A percentile compares a stretch with the other conserved stretches of the same genome.
Evolutionary conservation across 352 stramenopile genomes (phyloP).

Genomic region (Achlya hypogyna): DNA sequence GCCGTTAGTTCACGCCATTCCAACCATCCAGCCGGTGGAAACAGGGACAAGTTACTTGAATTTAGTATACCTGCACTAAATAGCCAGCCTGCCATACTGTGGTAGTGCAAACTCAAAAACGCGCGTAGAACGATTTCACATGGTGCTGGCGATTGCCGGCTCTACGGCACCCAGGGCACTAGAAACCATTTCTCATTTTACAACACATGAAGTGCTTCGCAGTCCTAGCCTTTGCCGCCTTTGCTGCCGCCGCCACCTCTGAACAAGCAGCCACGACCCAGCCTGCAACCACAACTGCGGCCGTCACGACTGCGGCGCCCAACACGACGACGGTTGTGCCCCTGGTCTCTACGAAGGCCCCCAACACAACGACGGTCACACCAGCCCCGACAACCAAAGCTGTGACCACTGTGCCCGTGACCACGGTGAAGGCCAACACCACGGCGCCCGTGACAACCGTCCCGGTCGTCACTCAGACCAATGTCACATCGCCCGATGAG

Average conservation of each 20-base stretch:
- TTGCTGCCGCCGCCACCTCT: background rate
- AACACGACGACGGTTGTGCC: background rate
- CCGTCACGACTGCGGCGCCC: background rate
- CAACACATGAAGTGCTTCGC: slow-evolving; percentile 11
- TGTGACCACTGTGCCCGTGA: background rate
- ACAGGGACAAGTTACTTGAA: too few species aligned
- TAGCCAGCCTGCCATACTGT: too few species aligned
- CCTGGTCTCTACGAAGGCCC: too few species aligned
- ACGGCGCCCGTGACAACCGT: background rate
- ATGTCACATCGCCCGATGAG: background rate
- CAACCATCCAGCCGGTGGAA: too few species aligned
- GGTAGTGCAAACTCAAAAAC: too few species aligned
- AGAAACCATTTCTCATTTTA: background rate
- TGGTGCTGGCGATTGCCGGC: too few species aligned
- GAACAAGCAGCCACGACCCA: background rate
- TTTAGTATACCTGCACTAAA: too few species aligned
- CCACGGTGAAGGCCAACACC: background rate
- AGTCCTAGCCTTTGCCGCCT: background rate
- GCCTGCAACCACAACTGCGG: background rate
- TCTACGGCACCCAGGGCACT: too few species aligned
- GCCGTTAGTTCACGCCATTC: too few species aligned
- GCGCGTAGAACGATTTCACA: too few species aligned
- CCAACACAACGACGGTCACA: background rate
- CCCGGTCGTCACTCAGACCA: background rate
- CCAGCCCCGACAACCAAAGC: background rate